These are phyloP conservation scores for Zoysia japonica DNA, from an alignment of 176 grass and related monocot genomes.

Conservation along the genomic window DNA sequence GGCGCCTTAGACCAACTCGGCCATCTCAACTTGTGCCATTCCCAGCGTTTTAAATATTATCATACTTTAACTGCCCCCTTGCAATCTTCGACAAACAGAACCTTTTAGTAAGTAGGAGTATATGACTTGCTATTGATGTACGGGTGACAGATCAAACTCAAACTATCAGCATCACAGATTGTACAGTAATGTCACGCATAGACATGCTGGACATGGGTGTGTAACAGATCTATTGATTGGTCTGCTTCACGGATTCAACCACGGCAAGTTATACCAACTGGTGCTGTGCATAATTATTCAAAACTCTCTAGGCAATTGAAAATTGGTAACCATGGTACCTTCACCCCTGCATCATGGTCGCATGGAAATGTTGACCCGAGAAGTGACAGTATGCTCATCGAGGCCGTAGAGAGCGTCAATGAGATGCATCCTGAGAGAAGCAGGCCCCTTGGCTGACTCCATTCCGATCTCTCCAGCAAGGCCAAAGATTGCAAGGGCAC, in stretches of 20 bases:
- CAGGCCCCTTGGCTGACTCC: conserved; percentile 66
- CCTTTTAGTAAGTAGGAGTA: too few relatives aligned
- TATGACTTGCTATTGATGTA: too few relatives aligned
- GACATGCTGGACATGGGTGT: neutral
- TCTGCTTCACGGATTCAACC: neutral
- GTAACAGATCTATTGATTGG: neutral
- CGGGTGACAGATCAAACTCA: neutral
- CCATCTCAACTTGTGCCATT: conserved; percentile 53
- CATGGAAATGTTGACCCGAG: conserved; percentile 47
- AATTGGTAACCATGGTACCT: neutral
- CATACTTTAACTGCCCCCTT: too few relatives aligned
- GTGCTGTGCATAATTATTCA: neutral
- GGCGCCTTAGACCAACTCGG: conserved; percentile 85
- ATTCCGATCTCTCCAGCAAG: conserved; percentile 71
- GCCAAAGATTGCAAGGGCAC: conserved; percentile 67
- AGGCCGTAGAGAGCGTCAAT: conserved; percentile 65
- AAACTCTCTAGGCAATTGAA: conserved; percentile 1
- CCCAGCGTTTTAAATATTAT: too few relatives aligned
- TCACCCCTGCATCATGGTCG: neutral
- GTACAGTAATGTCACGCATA: neutral
- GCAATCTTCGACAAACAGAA: too few relatives aligned
- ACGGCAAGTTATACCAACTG: neutral
- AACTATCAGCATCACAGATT: neutral
- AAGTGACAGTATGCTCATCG: conserved; percentile 42
- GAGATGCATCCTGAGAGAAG: conserved; percentile 82